phyloP scores from a whole-genome alignment of 108 stramenopile genomes.

The Cyclotella kingstonii region DNA sequence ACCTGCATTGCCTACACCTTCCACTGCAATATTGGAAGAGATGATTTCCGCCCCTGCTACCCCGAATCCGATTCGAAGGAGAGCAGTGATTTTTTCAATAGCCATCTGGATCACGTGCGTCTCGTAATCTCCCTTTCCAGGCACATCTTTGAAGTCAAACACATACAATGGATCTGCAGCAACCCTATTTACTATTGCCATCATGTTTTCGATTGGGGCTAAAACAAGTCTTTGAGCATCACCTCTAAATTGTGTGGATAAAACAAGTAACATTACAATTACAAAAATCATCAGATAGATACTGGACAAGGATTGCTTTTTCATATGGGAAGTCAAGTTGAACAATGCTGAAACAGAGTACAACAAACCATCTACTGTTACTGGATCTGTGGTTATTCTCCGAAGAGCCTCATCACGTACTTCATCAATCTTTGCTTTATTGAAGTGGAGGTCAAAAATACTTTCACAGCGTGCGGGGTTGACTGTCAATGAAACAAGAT shows the following conservation, averaged over 20 bases:
- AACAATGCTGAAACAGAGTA: slow-evolving; percentile 48
- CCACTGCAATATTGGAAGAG: slow-evolving; percentile 86
- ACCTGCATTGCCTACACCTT: slow-evolving; percentile 68
- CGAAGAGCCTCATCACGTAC: slow-evolving; percentile 20
- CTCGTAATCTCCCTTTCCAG: slow-evolving; percentile 45
- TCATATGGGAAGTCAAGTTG: slow-evolving; percentile 34
- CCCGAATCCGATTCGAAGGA: slow-evolving; percentile 48
- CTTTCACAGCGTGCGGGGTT: slow-evolving; percentile 36
- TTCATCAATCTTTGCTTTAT: slow-evolving; percentile 8
- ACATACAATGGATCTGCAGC: slow-evolving; percentile 56
- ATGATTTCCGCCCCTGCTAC: slow-evolving; percentile 95
- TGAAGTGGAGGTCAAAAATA: too few relatives aligned
- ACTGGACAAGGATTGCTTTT: slow-evolving; percentile 35
- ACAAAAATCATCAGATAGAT: slow-evolving; percentile 67
- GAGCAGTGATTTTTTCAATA: slow-evolving; percentile 48
- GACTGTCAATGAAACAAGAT: slow-evolving; percentile 36
- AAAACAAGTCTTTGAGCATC: slow-evolving; percentile 76
- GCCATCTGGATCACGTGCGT: slow-evolving; percentile 42
- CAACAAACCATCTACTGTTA: slow-evolving; percentile 11
- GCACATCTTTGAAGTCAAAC: slow-evolving; percentile 45
- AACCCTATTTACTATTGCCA: slow-evolving; percentile 57
- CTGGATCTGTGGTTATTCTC: slow-evolving; percentile 29
- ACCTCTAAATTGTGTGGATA: slow-evolving; percentile 53
- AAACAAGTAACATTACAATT: slow-evolving; percentile 50
- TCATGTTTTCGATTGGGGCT: slow-evolving; percentile 71